Evolutionary conservation across 345 rosid species (phyloP).

Genomic region (Syzygium aqueum): DNA sequence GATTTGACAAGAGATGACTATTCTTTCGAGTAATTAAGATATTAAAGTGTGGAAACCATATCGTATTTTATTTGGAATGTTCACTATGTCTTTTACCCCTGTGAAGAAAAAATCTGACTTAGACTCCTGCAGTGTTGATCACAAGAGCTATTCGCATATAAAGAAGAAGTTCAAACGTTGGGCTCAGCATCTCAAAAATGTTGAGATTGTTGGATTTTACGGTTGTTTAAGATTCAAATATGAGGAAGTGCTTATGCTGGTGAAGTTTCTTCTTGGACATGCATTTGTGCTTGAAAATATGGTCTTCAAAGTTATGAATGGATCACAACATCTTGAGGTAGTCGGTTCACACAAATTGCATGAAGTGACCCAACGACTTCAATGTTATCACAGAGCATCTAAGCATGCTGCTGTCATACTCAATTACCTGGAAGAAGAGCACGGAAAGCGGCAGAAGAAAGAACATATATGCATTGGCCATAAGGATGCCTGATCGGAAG

Average conservation of each 20-base stretch:
- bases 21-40: not conserved
- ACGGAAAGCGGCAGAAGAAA: not conserved
- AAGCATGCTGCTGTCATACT: not conserved
- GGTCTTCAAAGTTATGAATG: not conserved
- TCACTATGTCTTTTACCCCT: not conserved
- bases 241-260: not conserved
- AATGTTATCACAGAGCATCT: not conserved
- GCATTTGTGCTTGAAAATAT: not conserved
- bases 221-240: not conserved
- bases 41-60: not conserved
- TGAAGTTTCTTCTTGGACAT: not conserved
- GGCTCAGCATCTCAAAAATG: fast-evolving
- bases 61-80: not conserved
- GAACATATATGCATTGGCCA: not conserved
- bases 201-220: not conserved
- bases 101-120: not conserved
- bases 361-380: not conserved
- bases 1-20: too few species aligned
- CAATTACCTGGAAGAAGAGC: not conserved
- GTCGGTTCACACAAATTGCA: not conserved
- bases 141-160: not conserved
- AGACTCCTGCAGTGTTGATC: not conserved
- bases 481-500: not conserved
- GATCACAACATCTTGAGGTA: fast-evolving
- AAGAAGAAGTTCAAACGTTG: not conserved